These are phyloP conservation scores for Petunia hybrid DNA, from an alignment of 305 asterid species.

Conservation along the genomic window DNA sequence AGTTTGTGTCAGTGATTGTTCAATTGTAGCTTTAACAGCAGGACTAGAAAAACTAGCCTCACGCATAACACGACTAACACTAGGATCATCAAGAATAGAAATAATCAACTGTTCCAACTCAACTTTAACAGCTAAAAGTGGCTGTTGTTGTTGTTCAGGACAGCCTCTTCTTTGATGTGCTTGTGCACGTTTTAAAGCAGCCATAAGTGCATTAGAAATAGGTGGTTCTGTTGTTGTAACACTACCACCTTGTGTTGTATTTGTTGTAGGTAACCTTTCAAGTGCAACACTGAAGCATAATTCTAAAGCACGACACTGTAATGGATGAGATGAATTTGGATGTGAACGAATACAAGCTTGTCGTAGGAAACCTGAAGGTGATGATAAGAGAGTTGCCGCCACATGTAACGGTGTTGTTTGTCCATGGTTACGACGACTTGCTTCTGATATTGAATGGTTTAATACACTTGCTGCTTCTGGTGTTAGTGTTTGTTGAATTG, in stretches of 20 bases:
- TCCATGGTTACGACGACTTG: constrained; percentile 83
- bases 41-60: constrained; percentile 96
- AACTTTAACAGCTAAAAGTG: constrained; percentile 85
- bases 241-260: constrained; percentile 33
- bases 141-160: constrained; percentile 95
- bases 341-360: constrained; percentile 92
- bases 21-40: constrained; percentile 82
- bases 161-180: constrained; percentile 96
- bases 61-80: constrained; percentile 95
- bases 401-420: constrained; percentile 95
- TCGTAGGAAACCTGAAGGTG: constrained; percentile 74
- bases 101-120: constrained; percentile 92
- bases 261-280: constrained; percentile 79
- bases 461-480: constrained; percentile 81
- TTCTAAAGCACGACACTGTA: constrained; percentile 96
- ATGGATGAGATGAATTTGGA: constrained; percentile 92
- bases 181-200: constrained; percentile 91
- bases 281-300: constrained; percentile 90
- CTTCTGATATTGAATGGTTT: constrained; percentile 82
- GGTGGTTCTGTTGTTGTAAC: constrained; percentile 74
- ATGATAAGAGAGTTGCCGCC: constrained; percentile 80
- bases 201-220: constrained; percentile 88
- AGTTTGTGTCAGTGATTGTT: constrained; percentile 65
- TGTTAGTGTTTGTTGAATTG: constrained; percentile 86
- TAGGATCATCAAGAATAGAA: constrained; percentile 92